Conservation (phyloP, 2,329 filamentous ascomycete species). For the Trichoderma pleuroti region DNA sequence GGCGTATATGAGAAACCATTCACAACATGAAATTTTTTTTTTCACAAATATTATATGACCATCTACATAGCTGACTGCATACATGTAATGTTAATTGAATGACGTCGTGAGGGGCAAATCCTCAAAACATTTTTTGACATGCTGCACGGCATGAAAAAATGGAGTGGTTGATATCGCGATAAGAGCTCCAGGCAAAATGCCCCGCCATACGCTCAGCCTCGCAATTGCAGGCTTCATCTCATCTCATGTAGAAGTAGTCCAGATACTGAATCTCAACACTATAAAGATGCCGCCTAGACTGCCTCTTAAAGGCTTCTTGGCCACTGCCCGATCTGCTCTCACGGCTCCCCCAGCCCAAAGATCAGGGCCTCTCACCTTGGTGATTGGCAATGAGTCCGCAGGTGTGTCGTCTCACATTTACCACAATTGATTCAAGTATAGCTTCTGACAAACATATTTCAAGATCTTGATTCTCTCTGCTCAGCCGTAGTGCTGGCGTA, state of each 20-base stretch:
- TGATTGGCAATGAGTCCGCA: conserved; percentile 66
- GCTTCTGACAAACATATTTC: neutral
- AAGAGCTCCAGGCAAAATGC: neutral
- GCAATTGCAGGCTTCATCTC: neutral
- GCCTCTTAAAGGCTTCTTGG: conserved; percentile 50
- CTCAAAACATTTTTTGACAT: neutral
- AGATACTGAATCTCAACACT: neutral
- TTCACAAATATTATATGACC: too few species aligned
- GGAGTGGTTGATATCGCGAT: neutral
- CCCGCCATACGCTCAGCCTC: neutral
- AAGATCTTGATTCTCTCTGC: conserved; percentile 78
- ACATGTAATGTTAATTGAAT: neutral
- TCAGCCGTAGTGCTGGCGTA: conserved; percentile 72
- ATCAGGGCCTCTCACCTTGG: conserved; percentile 52
- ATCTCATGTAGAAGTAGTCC: neutral
- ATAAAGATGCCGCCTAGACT: conserved; percentile 30
- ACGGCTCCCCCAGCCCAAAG: conserved; percentile 43
- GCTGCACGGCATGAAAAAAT: neutral
- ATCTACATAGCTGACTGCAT: neutral
- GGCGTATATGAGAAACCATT: too few species aligned
- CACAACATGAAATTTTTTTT: too few species aligned
- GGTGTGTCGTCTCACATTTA: conserved; percentile 38
- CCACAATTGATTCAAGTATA: neutral
- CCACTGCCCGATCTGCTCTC: conserved; percentile 47
- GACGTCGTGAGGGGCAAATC: neutral